Evolutionary conservation across 176 grass and related monocot species (phyloP).

Genomic region (Carex parvula): DNA sequence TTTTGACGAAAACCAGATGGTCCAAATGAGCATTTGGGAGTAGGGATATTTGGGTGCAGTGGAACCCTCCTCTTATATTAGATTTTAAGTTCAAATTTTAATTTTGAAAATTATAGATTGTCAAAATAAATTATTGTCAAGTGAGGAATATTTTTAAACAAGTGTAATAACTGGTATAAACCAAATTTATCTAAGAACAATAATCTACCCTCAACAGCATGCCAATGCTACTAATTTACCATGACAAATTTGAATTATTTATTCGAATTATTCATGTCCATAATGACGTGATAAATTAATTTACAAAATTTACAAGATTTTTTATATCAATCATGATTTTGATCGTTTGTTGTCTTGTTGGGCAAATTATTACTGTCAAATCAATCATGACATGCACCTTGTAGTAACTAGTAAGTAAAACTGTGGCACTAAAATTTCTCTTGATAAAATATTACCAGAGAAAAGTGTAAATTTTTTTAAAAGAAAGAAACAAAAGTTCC

Average conservation of each 20-base stretch:
- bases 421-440: not conserved
- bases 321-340: not conserved
- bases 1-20: too few relatives aligned
- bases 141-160: not conserved
- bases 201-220: not conserved
- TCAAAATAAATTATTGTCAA: too few relatives aligned
- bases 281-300: not conserved
- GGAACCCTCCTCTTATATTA: too few relatives aligned
- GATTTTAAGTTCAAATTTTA: too few relatives aligned
- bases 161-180: not conserved
- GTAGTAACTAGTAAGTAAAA: not conserved
- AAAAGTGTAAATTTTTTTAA: not conserved
- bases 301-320: not conserved
- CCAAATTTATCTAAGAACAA: not conserved
- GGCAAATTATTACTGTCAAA: not conserved
- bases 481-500: not conserved
- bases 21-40: too few relatives aligned
- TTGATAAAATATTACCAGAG: not conserved
- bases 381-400: not conserved
- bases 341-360: not conserved
- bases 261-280: not conserved
- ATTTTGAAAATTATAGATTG: too few relatives aligned
- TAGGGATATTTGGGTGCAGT: too few relatives aligned
- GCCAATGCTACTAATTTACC: not conserved
- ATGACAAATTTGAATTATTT: not conserved